Evolutionary conservation across 2,329 filamentous ascomycete genomes (phyloP).

Genomic region (Colletotrichum karsti): DNA sequence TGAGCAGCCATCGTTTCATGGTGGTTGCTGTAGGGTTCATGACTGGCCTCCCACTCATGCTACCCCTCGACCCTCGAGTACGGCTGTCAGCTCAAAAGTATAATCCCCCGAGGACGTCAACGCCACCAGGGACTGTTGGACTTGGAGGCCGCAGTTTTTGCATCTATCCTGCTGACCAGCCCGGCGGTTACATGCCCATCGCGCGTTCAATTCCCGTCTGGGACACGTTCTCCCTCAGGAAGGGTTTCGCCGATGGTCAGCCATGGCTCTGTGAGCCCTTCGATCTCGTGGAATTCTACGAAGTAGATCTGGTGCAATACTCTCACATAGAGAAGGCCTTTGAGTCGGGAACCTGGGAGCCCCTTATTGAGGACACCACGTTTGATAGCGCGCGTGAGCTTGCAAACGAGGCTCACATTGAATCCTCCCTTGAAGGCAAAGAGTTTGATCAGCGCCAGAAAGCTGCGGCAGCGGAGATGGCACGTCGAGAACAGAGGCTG

Average conservation of each 20-base stretch:
- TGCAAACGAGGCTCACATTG: too few species aligned
- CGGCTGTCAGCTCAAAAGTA: slow-evolving; percentile 38
- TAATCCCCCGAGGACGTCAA: slow-evolving; percentile 44
- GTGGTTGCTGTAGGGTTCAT: slow-evolving; percentile 43
- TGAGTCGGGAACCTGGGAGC: slow-evolving; percentile 38
- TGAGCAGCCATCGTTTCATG: slow-evolving; percentile 42
- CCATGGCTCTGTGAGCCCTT: slow-evolving; percentile 48
- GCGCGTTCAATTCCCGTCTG: slow-evolving; percentile 41
- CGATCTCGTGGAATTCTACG: slow-evolving; percentile 43
- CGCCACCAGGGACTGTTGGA: slow-evolving; percentile 45
- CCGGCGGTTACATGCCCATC: slow-evolving; percentile 49
- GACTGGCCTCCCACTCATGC: slow-evolving; percentile 43
- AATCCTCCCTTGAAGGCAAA: too few species aligned
- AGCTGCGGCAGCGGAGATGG: too few species aligned
- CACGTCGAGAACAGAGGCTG: too few species aligned
- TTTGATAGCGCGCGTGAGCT: too few species aligned
- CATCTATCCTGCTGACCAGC: slow-evolving; percentile 46
- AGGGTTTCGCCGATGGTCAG: slow-evolving; percentile 36
- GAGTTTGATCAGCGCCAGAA: too few species aligned
- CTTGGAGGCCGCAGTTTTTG: slow-evolving; percentile 44
- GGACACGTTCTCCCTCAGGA: slow-evolving; percentile 41
- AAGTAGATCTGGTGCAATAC: slow-evolving; percentile 43
- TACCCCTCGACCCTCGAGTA: slow-evolving; percentile 34
- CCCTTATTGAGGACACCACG: not conserved
- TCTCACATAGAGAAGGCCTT: slow-evolving; percentile 37